phyloP scores from a whole-genome alignment of 148 eudicot genomes.

The Vaccinium macrocarpon region DNA sequence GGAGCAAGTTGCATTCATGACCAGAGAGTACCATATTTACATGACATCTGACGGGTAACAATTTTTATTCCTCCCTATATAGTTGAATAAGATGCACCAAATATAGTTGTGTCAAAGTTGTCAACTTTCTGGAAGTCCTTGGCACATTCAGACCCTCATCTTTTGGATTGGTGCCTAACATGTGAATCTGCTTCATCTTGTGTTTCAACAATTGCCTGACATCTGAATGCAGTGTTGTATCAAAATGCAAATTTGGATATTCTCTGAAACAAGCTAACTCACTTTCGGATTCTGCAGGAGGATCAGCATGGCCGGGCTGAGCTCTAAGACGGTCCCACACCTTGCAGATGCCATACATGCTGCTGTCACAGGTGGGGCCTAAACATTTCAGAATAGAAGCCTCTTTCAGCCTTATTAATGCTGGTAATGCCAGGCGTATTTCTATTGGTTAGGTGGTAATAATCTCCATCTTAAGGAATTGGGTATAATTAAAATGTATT shows the following conservation, averaged over 20 bases:
- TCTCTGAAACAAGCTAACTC: background rate
- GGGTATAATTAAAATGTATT: constrained; percentile 1
- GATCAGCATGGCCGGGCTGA: constrained; percentile 99
- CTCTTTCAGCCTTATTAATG: constrained; percentile 10
- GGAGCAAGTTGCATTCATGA: constrained; percentile 91
- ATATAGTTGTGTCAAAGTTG: background rate
- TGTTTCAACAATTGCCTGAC: background rate
- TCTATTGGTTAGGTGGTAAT: constrained; percentile 3
- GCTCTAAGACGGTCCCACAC: constrained; percentile 82
- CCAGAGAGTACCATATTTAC: constrained; percentile 92
- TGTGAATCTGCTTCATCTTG: background rate
- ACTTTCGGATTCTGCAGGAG: constrained; percentile 45
- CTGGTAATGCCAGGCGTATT: background rate
- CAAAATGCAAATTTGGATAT: background rate
- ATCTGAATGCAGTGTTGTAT: background rate
- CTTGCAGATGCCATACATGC: constrained; percentile 96
- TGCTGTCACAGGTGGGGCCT: constrained; percentile 57
- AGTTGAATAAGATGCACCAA: background rate
- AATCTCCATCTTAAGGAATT: background rate
- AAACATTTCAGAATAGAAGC: constrained; percentile 10
- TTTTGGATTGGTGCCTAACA: background rate
- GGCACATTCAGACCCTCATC: background rate
- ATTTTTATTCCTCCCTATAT: background rate
- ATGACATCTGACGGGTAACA: constrained; percentile 97
- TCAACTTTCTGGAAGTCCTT: background rate